phyloP scores from a whole-genome alignment of 352 stramenopile species.

The Globisporangium orthogonon region DNA sequence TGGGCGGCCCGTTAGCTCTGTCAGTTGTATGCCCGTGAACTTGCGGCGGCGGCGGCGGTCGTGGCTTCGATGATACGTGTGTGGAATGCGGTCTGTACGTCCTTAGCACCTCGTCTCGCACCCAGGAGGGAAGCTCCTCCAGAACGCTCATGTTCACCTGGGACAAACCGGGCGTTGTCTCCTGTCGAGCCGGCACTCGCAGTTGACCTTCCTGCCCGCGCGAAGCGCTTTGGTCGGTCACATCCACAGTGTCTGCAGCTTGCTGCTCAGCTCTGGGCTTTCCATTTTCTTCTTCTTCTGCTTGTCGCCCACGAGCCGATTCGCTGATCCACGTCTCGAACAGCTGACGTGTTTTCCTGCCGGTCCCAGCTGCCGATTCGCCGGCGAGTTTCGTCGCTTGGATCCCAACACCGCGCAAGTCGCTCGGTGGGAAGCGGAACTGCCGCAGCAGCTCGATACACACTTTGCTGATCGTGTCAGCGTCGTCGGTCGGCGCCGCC shows the following conservation, averaged over 20 bases:
- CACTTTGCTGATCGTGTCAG: slow-evolving; percentile 33
- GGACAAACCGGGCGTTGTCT: slow-evolving; percentile 22
- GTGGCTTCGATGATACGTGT: neutral
- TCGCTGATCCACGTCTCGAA: slow-evolving; percentile 55
- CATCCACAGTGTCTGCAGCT: neutral
- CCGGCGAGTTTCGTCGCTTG: slow-evolving; percentile 67
- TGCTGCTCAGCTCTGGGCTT: neutral
- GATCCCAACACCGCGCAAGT: slow-evolving; percentile 69
- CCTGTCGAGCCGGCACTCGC: slow-evolving; percentile 1
- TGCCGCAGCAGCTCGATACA: slow-evolving; percentile 58
- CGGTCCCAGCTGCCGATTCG: slow-evolving; percentile 3
- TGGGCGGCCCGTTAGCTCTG: neutral
- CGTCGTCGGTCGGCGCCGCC: slow-evolving; percentile 45
- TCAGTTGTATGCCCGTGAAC: neutral
- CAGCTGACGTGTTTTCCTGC: slow-evolving; percentile 22
- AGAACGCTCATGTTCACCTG: slow-evolving; percentile 65
- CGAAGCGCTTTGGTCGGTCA: slow-evolving; percentile 7
- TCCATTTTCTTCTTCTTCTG: neutral
- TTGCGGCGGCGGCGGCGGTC: neutral
- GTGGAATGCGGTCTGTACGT: slow-evolving; percentile 15
- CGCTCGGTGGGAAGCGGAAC: slow-evolving; percentile 47
- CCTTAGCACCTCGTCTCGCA: slow-evolving; percentile 55
- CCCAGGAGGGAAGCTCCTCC: slow-evolving; percentile 38
- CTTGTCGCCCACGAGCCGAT: slow-evolving; percentile 1
- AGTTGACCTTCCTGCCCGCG: slow-evolving; percentile 4